Evolutionary conservation across 805 yeast species (phyloP).

Genomic region (Yamadazyma sp.): DNA sequence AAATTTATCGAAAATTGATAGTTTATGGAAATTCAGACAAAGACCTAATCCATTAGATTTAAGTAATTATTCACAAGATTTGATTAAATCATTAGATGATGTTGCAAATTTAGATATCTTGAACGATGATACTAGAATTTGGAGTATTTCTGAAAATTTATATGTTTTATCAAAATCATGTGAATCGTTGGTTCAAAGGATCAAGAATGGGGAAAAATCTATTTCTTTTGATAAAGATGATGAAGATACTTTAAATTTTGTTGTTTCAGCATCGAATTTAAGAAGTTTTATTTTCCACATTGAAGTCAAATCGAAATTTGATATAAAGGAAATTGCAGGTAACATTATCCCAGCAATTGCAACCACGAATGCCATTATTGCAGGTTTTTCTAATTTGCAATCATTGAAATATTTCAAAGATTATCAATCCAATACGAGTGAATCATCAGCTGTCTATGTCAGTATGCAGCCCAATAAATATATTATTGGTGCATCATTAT

Average conservation of each 20-base stretch:
- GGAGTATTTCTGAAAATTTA: conserved; percentile 66
- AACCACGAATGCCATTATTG: conserved; percentile 92
- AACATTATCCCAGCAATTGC: conserved; percentile 98
- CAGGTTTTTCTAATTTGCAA: conserved; percentile 80
- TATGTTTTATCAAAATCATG: conserved; percentile 53
- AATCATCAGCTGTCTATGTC: conserved; percentile 33
- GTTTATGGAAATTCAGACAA: conserved; percentile 71
- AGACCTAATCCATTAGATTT: conserved; percentile 64
- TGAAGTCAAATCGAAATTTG: conserved; percentile 72
- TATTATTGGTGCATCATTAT: conserved; percentile 59
- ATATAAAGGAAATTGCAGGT: conserved; percentile 92
- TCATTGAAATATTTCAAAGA: conserved; percentile 53
- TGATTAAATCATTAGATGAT: conserved; percentile 1
- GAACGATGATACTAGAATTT: conserved; percentile 40
- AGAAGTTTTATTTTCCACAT: conserved; percentile 71
- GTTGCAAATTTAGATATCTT: conserved; percentile 22
- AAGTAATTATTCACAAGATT: conserved; percentile 13
- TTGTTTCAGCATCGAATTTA: conserved; percentile 78
- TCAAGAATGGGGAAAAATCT: conserved; percentile 27
- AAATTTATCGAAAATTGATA: conserved; percentile 64
- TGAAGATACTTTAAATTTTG: conserved; percentile 84
- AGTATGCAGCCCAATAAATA: conserved; percentile 56
- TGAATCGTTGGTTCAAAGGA: conserved; percentile 48
- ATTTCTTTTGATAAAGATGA: conserved; percentile 92
- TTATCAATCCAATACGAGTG: conserved; percentile 2